A percentile compares a stretch with the other conserved stretches of the same genome.
Evolutionary conservation across 441 rosid genomes (phyloP).

Genomic region (Corymbia calophylla): DNA sequence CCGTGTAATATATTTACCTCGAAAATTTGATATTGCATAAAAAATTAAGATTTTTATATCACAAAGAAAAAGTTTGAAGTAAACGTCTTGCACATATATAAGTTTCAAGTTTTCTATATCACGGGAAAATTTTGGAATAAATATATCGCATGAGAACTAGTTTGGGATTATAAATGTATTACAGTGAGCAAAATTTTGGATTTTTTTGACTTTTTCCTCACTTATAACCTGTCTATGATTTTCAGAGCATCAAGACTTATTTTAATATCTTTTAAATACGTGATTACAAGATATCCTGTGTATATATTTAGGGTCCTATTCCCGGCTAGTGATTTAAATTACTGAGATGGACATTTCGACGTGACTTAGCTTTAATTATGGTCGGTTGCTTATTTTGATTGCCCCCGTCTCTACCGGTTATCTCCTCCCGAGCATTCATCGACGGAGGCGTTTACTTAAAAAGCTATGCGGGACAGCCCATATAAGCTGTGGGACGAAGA

Average conservation of each 20-base stretch:
- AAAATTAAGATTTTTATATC: too few species aligned
- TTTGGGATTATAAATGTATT: too few species aligned
- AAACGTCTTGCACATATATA: too few species aligned
- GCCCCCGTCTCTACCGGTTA: neutral
- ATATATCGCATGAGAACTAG: too few species aligned
- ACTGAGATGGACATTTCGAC: neutral
- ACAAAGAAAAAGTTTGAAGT: too few species aligned
- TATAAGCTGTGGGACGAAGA: neutral
- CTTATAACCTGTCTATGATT: fast-evolving
- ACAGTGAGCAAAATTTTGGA: too few species aligned
- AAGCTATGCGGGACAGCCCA: neutral
- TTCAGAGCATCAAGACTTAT: fast-evolving
- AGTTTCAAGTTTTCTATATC: too few species aligned
- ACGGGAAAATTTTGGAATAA: too few species aligned
- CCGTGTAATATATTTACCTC: too few species aligned
- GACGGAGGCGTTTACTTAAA: neutral
- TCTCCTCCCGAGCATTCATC: neutral
- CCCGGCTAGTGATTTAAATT: neutral
- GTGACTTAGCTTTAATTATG: neutral
- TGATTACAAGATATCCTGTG: neutral
- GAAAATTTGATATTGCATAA: too few species aligned
- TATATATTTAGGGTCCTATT: fast-evolving
- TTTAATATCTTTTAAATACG: neutral
- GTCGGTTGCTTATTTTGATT: neutral
- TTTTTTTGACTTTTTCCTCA: too few species aligned